These are phyloP conservation scores for Vaccinium corymbosum DNA, from an alignment of 148 eudicot species.

Conservation along the genomic window DNA sequence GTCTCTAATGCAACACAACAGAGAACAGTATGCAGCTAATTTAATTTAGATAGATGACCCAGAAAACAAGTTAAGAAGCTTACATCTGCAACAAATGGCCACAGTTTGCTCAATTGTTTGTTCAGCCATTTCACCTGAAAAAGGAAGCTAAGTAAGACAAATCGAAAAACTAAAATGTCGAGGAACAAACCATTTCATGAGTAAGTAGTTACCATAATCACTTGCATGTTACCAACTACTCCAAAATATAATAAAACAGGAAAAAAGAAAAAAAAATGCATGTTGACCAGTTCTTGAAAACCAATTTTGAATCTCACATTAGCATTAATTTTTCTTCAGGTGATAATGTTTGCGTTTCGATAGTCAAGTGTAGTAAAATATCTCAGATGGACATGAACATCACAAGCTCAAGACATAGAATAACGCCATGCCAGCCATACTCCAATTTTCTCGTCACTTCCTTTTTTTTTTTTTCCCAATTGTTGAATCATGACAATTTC, in stretches of 20 bases:
- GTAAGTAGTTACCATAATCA: neutral
- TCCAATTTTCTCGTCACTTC: neutral
- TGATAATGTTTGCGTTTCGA: neutral
- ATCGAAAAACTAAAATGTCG: neutral
- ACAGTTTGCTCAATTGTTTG: conserved; percentile 74
- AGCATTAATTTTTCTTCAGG: neutral
- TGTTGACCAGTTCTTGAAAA: conserved; percentile 1
- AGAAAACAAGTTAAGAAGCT: conserved; percentile 28
- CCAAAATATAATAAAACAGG: neutral
- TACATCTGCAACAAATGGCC: conserved; percentile 98
- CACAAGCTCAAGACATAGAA: neutral
- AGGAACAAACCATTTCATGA: neutral
- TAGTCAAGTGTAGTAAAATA: neutral
- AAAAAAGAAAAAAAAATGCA: neutral
- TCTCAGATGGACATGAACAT: neutral
- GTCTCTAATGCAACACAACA: neutral
- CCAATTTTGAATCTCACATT: neutral
- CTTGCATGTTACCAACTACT: conserved; percentile 3
- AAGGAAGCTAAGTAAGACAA: conserved; percentile 14
- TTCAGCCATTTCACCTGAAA: conserved; percentile 95
- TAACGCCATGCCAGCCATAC: neutral
- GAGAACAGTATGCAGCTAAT: conserved; percentile 5
- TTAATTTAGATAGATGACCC: neutral
- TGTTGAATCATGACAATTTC: neutral
- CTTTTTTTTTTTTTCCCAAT: neutral